Conservation (phyloP, 2,329 filamentous ascomycete species). For the Fusarium napiforme region DNA sequence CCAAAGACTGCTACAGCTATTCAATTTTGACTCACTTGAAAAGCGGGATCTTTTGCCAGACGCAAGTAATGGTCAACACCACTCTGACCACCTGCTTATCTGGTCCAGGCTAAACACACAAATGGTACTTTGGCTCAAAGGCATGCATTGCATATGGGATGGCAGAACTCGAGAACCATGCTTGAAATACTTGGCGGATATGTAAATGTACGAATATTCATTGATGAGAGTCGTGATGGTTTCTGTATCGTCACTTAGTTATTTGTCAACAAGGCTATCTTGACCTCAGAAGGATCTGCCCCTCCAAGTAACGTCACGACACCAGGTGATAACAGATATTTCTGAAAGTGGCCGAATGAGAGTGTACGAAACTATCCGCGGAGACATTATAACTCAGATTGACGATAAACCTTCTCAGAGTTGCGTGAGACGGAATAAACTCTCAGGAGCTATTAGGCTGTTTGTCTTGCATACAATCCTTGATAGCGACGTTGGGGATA, state of each 20-base stretch:
- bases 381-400: not conserved
- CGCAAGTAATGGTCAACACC: not conserved
- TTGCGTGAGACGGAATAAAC: not conserved
- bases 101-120: not conserved
- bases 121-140: not conserved
- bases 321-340: not conserved
- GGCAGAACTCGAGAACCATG: too few relatives aligned
- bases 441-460: not conserved
- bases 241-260: not conserved
- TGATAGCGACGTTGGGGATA: not conserved
- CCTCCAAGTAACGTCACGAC: not conserved
- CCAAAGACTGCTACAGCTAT: too few relatives aligned
- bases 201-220: not conserved
- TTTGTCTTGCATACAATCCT: not conserved
- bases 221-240: not conserved
- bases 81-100: not conserved
- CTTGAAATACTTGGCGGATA: not conserved
- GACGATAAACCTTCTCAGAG: not conserved
- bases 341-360: not conserved
- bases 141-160: not conserved
- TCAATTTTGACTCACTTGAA: not conserved
- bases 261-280: not conserved
- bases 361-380: not conserved
- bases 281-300: not conserved
- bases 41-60: not conserved